Evolutionary conservation across 2,329 filamentous ascomycete species (phyloP).

Genomic region (Alternaria conjuncta): DNA sequence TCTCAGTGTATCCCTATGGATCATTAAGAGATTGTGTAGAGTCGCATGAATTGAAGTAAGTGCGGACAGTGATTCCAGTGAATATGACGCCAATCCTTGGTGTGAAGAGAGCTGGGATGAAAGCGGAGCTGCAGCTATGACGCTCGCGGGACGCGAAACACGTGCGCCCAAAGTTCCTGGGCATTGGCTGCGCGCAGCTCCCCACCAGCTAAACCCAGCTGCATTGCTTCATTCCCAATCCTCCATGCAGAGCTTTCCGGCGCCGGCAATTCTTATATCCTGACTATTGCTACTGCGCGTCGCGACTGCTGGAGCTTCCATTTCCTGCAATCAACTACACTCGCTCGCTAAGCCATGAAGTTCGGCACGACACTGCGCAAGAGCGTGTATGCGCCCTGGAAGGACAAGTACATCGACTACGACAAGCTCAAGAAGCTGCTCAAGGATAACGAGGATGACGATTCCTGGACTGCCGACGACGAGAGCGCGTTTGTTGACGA

Average conservation of each 20-base stretch:
- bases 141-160: constrained; percentile 11
- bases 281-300: constrained; percentile 5
- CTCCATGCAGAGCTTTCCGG: constrained; percentile 18
- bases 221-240: not conserved
- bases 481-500: constrained; percentile 95
- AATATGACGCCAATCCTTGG: no score
- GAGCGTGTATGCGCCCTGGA: constrained; percentile 85
- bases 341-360: constrained; percentile 68
- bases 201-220: constrained; percentile 11
- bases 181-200: constrained; percentile 15
- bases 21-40: rapidly evolving
- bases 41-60: not conserved
- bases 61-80: not conserved
- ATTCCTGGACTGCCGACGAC: constrained; percentile 88
- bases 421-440: constrained; percentile 87
- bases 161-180: constrained; percentile 13
- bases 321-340: not conserved
- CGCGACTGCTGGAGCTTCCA: constrained; percentile 14
- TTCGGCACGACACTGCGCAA: constrained; percentile 88
- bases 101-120: not conserved
- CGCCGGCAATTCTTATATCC: not conserved
- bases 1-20: rapidly evolving
- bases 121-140: constrained; percentile 11
- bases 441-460: constrained; percentile 70
- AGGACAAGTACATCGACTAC: constrained; percentile 95